Conservation (phyloP, 345 rosid genomes). For the Schrenkiella parvula region DNA sequence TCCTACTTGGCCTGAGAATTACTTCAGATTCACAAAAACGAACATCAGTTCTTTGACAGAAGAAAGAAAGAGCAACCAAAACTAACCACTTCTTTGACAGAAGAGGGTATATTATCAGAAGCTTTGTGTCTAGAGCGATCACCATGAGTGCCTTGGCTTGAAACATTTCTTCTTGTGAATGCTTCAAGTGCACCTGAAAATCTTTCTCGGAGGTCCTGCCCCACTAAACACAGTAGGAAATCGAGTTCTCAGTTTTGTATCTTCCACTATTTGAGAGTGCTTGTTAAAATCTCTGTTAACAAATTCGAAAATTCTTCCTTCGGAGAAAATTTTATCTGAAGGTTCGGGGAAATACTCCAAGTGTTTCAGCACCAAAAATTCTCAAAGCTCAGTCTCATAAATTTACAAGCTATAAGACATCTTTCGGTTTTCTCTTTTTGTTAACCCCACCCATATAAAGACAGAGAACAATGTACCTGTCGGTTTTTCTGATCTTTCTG, state of each 20-base stretch:
- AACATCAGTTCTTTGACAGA: slow-evolving; percentile 54
- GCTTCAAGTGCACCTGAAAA: slow-evolving; percentile 82
- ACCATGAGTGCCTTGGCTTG: slow-evolving; percentile 46
- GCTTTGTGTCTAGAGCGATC: slow-evolving; percentile 44
- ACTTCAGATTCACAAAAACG: slow-evolving; percentile 17
- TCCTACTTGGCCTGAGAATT: background rate
- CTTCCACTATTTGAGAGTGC: background rate
- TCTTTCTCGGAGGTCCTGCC: slow-evolving; percentile 78
- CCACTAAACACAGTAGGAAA: slow-evolving; percentile 41
- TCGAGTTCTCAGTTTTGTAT: background rate
- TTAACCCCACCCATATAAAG: background rate
- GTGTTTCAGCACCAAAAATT: background rate
- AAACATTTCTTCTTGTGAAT: slow-evolving; percentile 57
- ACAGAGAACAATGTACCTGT: slow-evolving; percentile 45
- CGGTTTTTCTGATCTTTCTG: slow-evolving; percentile 71
- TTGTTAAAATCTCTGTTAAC: background rate
- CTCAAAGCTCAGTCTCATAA: background rate
- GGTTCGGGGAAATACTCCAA: background rate
- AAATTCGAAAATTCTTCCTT: background rate
- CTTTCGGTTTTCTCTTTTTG: background rate
- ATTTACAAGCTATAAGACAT: background rate
- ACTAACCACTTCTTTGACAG: slow-evolving; percentile 54
- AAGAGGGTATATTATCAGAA: slow-evolving; percentile 47
- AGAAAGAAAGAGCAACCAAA: background rate
- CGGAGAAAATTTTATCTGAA: background rate